Evolutionary conservation across 192 early-diverging fungal species (phyloP), one percentile per base, ranked within the genome.

Genomic region (Coemansia sp.): DNA sequence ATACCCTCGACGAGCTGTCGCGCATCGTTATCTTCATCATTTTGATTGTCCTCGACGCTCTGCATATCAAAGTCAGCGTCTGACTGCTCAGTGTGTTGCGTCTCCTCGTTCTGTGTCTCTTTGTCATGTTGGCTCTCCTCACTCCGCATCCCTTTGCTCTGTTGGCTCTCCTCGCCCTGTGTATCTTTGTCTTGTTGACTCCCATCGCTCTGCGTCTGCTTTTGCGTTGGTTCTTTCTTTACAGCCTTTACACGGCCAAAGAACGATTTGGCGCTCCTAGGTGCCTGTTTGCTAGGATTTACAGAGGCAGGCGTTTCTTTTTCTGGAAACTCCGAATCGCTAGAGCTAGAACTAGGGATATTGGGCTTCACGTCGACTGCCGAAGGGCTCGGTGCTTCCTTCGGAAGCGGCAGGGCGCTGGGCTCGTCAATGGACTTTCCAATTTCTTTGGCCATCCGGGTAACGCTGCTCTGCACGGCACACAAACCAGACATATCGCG

Each of bases 1-100:
- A 81, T 81, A 25, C 73, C 74, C 58, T 81, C 79, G n/a, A 81
- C 66, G 7, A 67, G 70, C 28, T 57, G 63, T 35, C n/a, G 31
- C 13, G 30, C 43, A n/a, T 63, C 68, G 12, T 42, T 34, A 13
- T 59, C 43, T 9, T 59, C 61, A 12, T 39, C 7, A 23, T 52
- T 31, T 9, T 58, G 7, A 21, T 58, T 21, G 12, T 35, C 64
- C 21, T 66, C 64, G 16, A 45, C 53, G 43, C 59, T 66, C 4
- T 72, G 59, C 70, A 72, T 72, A 13, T 43, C 70, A 23, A 66
- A 29, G 43, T 72, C 70, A 25, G 58, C 59, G 31, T 53, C 60
- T 5, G 56, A 18, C 12, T 68, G 45, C 39, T 48, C 57, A 26
- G 45, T n/a, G 12, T 61, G 18, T 2, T 43, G 35, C 1, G 8